Percentiles rank a stretch among this genome's conserved stretches.
phyloP scores from a whole-genome alignment of 164 flowering plant species.

The Kalanchoe fedtschenkoi region DNA sequence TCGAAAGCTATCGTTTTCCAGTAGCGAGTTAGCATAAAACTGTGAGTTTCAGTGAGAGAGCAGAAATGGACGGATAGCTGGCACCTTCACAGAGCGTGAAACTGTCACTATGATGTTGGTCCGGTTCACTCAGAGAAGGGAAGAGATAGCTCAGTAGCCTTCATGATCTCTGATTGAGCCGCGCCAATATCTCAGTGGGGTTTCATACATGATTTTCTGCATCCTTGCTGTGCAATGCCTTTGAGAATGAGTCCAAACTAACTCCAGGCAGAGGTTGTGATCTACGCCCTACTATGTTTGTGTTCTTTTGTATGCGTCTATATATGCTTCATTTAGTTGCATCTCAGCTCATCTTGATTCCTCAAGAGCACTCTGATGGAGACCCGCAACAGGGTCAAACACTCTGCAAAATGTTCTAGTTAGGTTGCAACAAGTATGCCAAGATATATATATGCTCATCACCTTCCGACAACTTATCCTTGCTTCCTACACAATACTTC shows the following conservation, averaged over 20 bases:
- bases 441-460: background rate
- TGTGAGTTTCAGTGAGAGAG: background rate
- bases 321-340: background rate
- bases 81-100: background rate
- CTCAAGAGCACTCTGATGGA: background rate
- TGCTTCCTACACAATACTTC: background rate
- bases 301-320: background rate
- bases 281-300: background rate
- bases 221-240: background rate
- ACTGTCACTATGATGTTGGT: conserved; percentile 1
- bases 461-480: background rate
- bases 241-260: background rate
- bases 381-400: background rate
- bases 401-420: background rate
- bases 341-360: background rate
- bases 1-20: background rate
- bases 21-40: background rate
- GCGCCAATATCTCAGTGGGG: conserved; percentile 4
- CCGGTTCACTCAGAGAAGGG: conserved; percentile 2
- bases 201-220: background rate
- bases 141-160: background rate
- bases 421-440: background rate
- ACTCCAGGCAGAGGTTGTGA: background rate
- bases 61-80: background rate
- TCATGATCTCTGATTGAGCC: conserved; percentile 8